Evolutionary conservation across 768 basidiomycete species (phyloP), one percentile per base, ranked within the genome.

Genomic region (Asterophora lycoperdoides): DNA sequence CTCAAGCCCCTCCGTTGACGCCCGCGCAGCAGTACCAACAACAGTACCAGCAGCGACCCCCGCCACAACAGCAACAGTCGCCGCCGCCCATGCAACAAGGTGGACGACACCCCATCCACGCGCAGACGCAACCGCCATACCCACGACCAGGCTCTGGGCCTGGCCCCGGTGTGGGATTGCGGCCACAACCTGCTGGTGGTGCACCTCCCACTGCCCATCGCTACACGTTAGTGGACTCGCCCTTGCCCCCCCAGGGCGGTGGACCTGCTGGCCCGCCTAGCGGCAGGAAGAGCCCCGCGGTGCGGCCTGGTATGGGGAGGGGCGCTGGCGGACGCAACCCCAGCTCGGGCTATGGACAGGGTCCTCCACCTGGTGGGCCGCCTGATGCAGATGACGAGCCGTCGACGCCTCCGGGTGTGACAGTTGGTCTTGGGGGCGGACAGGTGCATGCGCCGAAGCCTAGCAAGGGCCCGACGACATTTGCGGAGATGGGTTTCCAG

Each of bases 401-500:
- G 17, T 18, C 39, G 1, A 49, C 38, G 33, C 44, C 40, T 7
- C 55, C 55, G 34, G 55, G 45, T 6, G 53, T 53, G 3, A 56
- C 54, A 17, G 51, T 51, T 29, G 54, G 54, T 6, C 54, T 56
- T 19, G 61, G 57, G 29, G 58, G 62, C 6, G 60, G 52, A 39
- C 57, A 55, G 43, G 53, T 66, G 23, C 56, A 56, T 41, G 54
- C 51, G 42, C 51, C 57, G 15, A 58, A 58, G 26, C 60, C 60
- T 18, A 56, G 60, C 33, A 66, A 66, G 48, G 64, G 83, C 1
- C 79, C 88, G 1, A 75, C 84, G 60, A 93, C 92, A 37, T 94
- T 96, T 68, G 88, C 85, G 17, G 93, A 95, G 73, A 93, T 96
- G 93, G 93, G 93, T 0, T 86, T 93, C 60, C 79, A 83, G 28